phyloP scores from a whole-genome alignment of 305 asterid genomes.

The Rubia peregrina region DNA sequence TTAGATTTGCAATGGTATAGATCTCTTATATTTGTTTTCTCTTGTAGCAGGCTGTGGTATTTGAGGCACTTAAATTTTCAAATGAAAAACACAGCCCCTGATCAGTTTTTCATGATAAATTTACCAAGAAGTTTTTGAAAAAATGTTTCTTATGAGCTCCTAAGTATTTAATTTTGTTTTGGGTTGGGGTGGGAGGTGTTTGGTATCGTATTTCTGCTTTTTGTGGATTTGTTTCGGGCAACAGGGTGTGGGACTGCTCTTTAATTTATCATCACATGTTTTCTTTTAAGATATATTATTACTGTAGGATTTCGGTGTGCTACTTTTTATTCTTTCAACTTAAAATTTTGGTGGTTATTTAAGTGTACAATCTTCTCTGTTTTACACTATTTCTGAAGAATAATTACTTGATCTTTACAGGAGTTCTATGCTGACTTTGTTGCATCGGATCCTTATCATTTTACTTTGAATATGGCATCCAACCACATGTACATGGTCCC shows the following conservation, averaged over 20 bases:
- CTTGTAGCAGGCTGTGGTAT: not conserved
- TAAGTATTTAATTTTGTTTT: not conserved
- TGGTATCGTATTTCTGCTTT: not conserved
- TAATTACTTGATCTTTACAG: conserved; percentile 34
- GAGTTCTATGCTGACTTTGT: conserved; percentile 94
- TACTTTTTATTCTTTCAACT: not conserved
- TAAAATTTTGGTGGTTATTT: not conserved
- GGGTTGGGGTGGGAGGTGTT: not conserved
- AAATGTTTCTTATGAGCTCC: not conserved
- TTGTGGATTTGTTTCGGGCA: not conserved
- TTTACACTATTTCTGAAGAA: conserved; percentile 19
- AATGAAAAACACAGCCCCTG: conserved; percentile 1
- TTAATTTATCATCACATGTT: not conserved
- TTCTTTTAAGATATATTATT: no score
- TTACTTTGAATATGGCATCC: conserved; percentile 64
- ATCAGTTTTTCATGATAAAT: not conserved
- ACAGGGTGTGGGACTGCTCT: not conserved
- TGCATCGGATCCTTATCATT: conserved; percentile 80
- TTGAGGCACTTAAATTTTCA: conserved; percentile 3
- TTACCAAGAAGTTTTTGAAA: not conserved
- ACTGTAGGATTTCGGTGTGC: not conserved
- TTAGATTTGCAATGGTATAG: not conserved
- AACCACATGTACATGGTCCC: conserved; percentile 88
- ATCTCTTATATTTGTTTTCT: conserved; percentile 4
- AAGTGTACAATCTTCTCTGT: not conserved